These are phyloP conservation scores for Lasiodiplodia citricola DNA, from an alignment of 2,329 filamentous ascomycete genomes.

Conservation along the genomic window DNA sequence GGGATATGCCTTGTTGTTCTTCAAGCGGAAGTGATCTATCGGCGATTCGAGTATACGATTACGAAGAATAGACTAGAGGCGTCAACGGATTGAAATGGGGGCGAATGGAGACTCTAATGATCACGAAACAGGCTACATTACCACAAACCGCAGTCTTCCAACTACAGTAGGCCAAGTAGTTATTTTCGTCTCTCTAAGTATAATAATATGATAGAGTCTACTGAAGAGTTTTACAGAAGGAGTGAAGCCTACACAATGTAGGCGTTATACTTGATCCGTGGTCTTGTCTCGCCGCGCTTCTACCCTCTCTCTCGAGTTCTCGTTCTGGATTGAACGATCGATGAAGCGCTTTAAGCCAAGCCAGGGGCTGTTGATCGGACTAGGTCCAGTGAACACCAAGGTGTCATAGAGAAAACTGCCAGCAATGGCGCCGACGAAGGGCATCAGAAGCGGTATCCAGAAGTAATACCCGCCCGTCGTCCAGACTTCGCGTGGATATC, in stretches of 20 bases:
- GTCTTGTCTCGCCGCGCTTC: neutral
- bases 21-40: neutral
- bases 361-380: constrained; percentile 71
- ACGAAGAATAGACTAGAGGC: too few relatives aligned
- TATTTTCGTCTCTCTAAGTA: too few relatives aligned
- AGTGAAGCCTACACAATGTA: too few relatives aligned
- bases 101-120: too few relatives aligned
- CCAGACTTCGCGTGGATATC: constrained; percentile 72
- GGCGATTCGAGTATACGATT: too few relatives aligned
- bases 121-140: too few relatives aligned
- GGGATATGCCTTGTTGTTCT: constrained; percentile 4
- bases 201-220: neutral
- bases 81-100: too few relatives aligned
- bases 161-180: too few relatives aligned
- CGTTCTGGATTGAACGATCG: neutral
- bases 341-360: constrained; percentile 51
- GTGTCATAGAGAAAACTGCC: constrained; percentile 71
- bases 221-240: too few relatives aligned
- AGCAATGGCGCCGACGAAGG: constrained; percentile 68
- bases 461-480: constrained; percentile 72
- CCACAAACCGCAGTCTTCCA: too few relatives aligned
- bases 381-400: constrained; percentile 72
- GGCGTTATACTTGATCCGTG: neutral
- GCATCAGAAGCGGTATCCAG: constrained; percentile 64
- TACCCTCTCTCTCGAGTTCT: neutral